Conservation (phyloP, 192 early-diverging fungal genomes). For the Thamnidium elegans region DNA sequence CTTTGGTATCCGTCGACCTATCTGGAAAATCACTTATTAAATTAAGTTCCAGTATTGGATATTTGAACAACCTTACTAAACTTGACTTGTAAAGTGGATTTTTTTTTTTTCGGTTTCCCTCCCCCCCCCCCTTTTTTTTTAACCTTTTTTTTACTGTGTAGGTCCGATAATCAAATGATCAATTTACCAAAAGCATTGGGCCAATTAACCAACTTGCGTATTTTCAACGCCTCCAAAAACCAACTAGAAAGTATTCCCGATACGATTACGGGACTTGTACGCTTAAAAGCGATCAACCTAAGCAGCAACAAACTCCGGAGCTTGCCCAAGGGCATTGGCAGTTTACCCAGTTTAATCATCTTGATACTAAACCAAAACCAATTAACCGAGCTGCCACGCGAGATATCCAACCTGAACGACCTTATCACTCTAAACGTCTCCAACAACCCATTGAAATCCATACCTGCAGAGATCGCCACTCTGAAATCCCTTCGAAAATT, state of each 20-base stretch:
- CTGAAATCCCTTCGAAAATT: constrained; percentile 69
- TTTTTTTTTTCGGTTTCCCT: background rate
- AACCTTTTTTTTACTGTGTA: constrained; percentile 31
- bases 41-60: constrained; percentile 69
- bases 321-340: constrained; percentile 62
- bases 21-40: constrained; percentile 56
- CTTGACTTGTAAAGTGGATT: constrained; percentile 65
- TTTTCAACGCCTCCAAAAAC: constrained; percentile 66
- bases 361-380: constrained; percentile 62
- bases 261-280: constrained; percentile 62
- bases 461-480: constrained; percentile 72
- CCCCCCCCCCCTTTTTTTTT: constrained; percentile 18
- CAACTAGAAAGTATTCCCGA: constrained; percentile 60
- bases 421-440: constrained; percentile 67
- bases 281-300: constrained; percentile 64
- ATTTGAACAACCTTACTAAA: constrained; percentile 56
- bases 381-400: constrained; percentile 56
- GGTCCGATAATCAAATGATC: constrained; percentile 71
- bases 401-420: constrained; percentile 58
- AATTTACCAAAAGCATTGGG: constrained; percentile 73
- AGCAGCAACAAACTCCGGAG: constrained; percentile 59
- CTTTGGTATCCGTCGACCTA: constrained; percentile 44
- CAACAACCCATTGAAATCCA: constrained; percentile 57
- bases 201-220: constrained; percentile 64
- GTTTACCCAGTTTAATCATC: constrained; percentile 61